Evolutionary conservation across 2,329 filamentous ascomycete species (phyloP).

Genomic region (Fusarium sp.): DNA sequence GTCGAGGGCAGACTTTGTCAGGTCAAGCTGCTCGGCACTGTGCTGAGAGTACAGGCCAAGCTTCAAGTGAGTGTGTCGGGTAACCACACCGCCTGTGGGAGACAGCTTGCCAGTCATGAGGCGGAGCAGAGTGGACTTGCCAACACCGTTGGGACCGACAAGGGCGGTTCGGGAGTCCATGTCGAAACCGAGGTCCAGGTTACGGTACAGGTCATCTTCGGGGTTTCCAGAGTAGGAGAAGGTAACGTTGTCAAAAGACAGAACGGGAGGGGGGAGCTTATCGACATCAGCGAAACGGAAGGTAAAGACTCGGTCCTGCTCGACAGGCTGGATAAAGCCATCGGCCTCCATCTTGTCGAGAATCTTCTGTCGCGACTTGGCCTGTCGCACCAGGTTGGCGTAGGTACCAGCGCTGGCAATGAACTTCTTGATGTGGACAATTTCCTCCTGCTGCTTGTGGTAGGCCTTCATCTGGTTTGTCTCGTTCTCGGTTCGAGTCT

Average conservation of each 20-base stretch:
- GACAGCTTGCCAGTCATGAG: conserved; percentile 97
- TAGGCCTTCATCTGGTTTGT: conserved; percentile 99
- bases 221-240: conserved; percentile 95
- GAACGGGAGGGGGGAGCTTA: conserved; percentile 96
- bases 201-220: conserved; percentile 93
- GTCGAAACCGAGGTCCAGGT: conserved; percentile 98
- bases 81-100: conserved; percentile 83
- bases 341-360: conserved; percentile 99
- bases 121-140: conserved; percentile 94
- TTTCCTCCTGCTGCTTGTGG: conserved; percentile 98
- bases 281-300: conserved; percentile 99
- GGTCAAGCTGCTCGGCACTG: conserved; percentile 96
- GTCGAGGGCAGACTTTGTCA: conserved; percentile 97
- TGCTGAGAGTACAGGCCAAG: conserved; percentile 98
- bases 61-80: conserved; percentile 97
- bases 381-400: conserved; percentile 98
- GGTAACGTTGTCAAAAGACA: conserved; percentile 96
- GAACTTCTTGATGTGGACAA: conserved; percentile 99
- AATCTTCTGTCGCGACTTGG: conserved; percentile 99
- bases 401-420: conserved; percentile 99
- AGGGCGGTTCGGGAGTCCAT: conserved; percentile 99
- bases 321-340: conserved; percentile 94
- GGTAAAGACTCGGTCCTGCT: conserved; percentile 87
- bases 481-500: conserved; percentile 94
- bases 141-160: conserved; percentile 98